Evolutionary conservation across 2,329 filamentous ascomycete species (phyloP).

Genomic region (Leptographium procerum): DNA sequence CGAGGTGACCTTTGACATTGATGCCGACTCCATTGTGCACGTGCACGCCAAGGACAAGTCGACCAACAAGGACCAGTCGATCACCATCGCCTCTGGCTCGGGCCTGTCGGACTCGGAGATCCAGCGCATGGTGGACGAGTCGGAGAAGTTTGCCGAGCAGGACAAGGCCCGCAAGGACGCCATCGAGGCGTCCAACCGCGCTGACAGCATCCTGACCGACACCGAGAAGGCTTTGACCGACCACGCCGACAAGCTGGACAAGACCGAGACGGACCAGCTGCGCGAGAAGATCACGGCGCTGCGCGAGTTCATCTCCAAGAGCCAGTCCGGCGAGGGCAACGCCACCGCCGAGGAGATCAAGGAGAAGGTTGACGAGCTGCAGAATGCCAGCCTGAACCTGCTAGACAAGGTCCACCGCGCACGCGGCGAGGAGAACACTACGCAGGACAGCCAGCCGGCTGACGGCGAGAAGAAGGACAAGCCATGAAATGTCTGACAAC

Average conservation of each 20-base stretch:
- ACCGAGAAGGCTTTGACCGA: slow-evolving; percentile 98
- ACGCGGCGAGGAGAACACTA: slow-evolving; percentile 51
- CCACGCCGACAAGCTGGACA: slow-evolving; percentile 91
- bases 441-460: slow-evolving; percentile 34
- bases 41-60: slow-evolving; percentile 95
- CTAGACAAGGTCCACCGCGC: slow-evolving; percentile 99
- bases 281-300: slow-evolving; percentile 83
- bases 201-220: slow-evolving; percentile 91
- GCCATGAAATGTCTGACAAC: slow-evolving; percentile 30
- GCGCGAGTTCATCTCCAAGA: slow-evolving; percentile 86
- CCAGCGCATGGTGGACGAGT: slow-evolving; percentile 93
- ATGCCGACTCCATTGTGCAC: slow-evolving; percentile 97
- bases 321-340: slow-evolving; percentile 79
- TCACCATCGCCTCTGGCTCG: slow-evolving; percentile 95
- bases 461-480: slow-evolving; percentile 71
- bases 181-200: slow-evolving; percentile 95
- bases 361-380: slow-evolving; percentile 96
- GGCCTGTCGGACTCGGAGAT: slow-evolving; percentile 94
- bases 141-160: slow-evolving; percentile 87
- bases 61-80: slow-evolving; percentile 98
- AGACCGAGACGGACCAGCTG: slow-evolving; percentile 86
- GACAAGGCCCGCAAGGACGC: slow-evolving; percentile 95
- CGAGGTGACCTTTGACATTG: slow-evolving; percentile 94
- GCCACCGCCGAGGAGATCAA: slow-evolving; percentile 89
- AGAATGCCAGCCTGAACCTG: slow-evolving; percentile 87